Percentiles rank a stretch among this genome's conserved stretches.
These are phyloP conservation scores for Leucosporidium scottii DNA, from an alignment of 768 basidiomycete species.

Conservation along the genomic window DNA sequence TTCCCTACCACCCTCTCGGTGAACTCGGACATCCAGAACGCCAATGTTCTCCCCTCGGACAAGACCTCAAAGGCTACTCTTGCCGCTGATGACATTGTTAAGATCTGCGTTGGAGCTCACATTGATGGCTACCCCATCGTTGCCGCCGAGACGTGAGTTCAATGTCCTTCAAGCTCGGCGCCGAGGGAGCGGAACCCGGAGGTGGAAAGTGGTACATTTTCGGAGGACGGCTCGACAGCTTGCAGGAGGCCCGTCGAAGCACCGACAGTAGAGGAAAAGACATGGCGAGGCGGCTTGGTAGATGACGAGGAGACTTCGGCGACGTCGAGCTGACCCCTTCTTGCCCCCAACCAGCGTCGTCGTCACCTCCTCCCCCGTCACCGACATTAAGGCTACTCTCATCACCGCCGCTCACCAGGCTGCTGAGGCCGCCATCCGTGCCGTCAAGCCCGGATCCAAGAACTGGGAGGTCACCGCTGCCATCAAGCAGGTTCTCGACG, in stretches of 20 bases:
- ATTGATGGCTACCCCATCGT: constrained; percentile 95
- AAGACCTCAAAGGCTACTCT: constrained; percentile 46
- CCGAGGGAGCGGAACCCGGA: background rate
- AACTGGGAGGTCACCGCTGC: constrained; percentile 92
- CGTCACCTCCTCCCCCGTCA: constrained; percentile 74
- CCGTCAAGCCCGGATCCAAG: constrained; percentile 67
- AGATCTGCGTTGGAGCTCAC: constrained; percentile 91
- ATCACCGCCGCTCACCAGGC: constrained; percentile 90
- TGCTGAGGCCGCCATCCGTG: constrained; percentile 83
- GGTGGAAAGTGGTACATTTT: background rate
- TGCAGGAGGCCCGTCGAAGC: too few relatives aligned
- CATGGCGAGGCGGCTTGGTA: too few relatives aligned
- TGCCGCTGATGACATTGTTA: constrained; percentile 84
- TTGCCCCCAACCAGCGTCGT: constrained; percentile 48
- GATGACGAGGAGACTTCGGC: background rate
- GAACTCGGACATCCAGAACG: constrained; percentile 82
- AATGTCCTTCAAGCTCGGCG: background rate
- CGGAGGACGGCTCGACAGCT: background rate
- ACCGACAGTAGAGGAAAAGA: too few relatives aligned
- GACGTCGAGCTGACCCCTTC: background rate
- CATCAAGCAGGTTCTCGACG: constrained; percentile 61
- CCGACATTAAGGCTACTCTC: constrained; percentile 80
- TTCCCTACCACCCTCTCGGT: constrained; percentile 92
- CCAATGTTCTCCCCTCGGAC: constrained; percentile 85
- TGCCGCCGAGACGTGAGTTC: constrained; percentile 67